Percentiles rank a stretch among this genome's conserved stretches.
Conservation (phyloP, 2,329 filamentous ascomycete species). For the Grosmannia penicillata region DNA sequence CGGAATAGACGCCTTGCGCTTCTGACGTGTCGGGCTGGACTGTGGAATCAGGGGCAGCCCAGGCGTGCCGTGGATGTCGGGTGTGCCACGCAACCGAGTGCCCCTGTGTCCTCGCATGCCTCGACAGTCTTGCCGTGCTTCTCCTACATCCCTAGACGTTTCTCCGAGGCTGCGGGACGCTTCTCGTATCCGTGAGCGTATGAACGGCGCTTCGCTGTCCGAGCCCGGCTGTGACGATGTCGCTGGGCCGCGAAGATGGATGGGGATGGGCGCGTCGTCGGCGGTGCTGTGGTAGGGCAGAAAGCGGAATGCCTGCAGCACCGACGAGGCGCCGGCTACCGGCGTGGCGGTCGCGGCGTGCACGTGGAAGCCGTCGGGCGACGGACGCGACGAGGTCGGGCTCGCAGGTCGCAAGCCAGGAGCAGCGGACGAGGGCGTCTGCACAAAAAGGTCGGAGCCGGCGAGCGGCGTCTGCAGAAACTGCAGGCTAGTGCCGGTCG, state of each 20-base stretch:
- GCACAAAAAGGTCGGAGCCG: constrained; percentile 37
- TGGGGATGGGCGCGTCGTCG: background rate
- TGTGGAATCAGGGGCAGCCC: background rate
- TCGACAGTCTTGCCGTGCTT: too few relatives aligned
- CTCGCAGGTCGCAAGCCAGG: constrained; percentile 31
- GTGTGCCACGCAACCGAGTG: too few relatives aligned
- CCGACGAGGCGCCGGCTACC: constrained; percentile 28
- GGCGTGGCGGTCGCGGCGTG: constrained; percentile 29
- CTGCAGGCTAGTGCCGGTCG: too few relatives aligned
- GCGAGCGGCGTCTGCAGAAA: constrained; percentile 20
- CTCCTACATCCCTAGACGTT: too few relatives aligned
- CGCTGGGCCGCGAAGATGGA: too few relatives aligned
- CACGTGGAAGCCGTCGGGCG: constrained; percentile 31
- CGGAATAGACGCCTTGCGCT: constrained; percentile 14
- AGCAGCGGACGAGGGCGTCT: constrained; percentile 40
- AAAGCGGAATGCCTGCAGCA: constrained; percentile 29
- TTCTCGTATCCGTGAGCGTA: too few relatives aligned
- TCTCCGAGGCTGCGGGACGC: too few relatives aligned
- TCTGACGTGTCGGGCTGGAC: constrained; percentile 3
- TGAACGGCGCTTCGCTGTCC: constrained; percentile 1
- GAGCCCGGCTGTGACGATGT: constrained; percentile 5
- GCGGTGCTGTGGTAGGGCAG: background rate
- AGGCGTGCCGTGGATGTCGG: background rate
- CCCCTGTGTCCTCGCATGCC: too few relatives aligned
- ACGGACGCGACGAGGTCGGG: constrained; percentile 43